Base-by-base conservation (phyloP, 805 yeast genomes). In the Metschnikowia gelsemii region DNA sequence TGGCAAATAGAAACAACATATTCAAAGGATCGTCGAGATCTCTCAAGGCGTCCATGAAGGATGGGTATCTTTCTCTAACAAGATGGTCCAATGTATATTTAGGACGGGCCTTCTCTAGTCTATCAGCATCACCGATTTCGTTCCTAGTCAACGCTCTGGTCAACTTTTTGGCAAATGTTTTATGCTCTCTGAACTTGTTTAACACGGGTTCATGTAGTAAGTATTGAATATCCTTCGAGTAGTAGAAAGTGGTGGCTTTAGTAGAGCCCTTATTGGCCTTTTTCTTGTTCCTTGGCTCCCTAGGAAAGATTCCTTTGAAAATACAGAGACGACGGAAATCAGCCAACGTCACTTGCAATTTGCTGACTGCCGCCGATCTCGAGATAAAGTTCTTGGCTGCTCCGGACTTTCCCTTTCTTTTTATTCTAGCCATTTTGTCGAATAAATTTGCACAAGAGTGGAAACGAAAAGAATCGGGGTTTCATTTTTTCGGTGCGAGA, bases 231-330 rank as follows among this genome's bases (percentile, higher is more conserved):
- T 93, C 99, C 66, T 89, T 93, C 50, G 84, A 64, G 63, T 89
- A 91, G 69, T 93, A 93, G 63, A 93, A 95, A 3, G 99, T 93
- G 18, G 85, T 84, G 34, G 96, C 96, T 19, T 95, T 95, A 6
- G 97, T 87, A n/a, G 96, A 86, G 17, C 99, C 98, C 67, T 88
- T 93, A 67, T 89, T 91, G 46, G 97, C 96, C 75, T 88, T 90
- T 80, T 85, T 88, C 72, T 90, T 93, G 67, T 87, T 88, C 56
- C 90, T 75, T 34, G 98, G 98, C 61, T 89, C 97, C 63, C 99
- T 80, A 40, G 99, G 99, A 62, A 88, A 93, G 50, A 93, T 90
- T 38, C 99, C 99, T 66, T 93, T 93, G 76, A 93, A 88, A 62
- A 93, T 93, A 76, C 99, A 93, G 60, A 93, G 76, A 59, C 99